Percentiles rank a stretch among this genome's conserved stretches.
phyloP scores from a whole-genome alignment of 1,139 yeast species.

The Sugiyamaella pinicola region DNA sequence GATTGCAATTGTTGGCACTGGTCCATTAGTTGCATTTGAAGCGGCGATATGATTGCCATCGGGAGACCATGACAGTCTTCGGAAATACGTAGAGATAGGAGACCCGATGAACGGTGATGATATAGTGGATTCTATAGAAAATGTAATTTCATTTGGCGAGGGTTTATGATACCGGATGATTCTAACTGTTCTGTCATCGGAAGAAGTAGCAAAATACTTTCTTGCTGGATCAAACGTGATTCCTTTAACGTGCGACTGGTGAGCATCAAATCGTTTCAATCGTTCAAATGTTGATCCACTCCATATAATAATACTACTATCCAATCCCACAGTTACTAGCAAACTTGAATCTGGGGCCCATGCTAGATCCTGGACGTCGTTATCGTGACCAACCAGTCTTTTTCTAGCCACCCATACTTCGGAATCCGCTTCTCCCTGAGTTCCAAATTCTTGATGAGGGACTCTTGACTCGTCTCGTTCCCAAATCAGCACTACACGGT shows the following conservation, averaged over 20 bases:
- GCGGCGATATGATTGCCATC: constrained; percentile 97
- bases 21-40: constrained; percentile 96
- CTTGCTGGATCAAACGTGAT: constrained; percentile 97
- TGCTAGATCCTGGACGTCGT: constrained; percentile 94
- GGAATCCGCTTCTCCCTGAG: constrained; percentile 57
- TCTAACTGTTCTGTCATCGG: constrained; percentile 90
- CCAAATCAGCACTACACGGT: constrained; percentile 88
- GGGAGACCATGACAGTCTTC: constrained; percentile 96
- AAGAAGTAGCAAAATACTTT: constrained; percentile 94
- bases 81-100: constrained; percentile 88
- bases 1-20: constrained; percentile 85
- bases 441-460: constrained; percentile 53
- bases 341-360: constrained; percentile 96
- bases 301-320: constrained; percentile 91
- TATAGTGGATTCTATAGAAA: constrained; percentile 81
- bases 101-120: constrained; percentile 83
- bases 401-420: constrained; percentile 95
- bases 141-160: constrained; percentile 70
- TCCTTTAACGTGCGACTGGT: constrained; percentile 94
- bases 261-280: constrained; percentile 84
- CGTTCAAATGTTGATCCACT: constrained; percentile 89
- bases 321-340: constrained; percentile 90
- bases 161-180: constrained; percentile 82
- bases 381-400: constrained; percentile 92
- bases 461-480: constrained; percentile 71